Conservation (phyloP, 140 eudicot species). For the Stevia rebaudiana region DNA sequence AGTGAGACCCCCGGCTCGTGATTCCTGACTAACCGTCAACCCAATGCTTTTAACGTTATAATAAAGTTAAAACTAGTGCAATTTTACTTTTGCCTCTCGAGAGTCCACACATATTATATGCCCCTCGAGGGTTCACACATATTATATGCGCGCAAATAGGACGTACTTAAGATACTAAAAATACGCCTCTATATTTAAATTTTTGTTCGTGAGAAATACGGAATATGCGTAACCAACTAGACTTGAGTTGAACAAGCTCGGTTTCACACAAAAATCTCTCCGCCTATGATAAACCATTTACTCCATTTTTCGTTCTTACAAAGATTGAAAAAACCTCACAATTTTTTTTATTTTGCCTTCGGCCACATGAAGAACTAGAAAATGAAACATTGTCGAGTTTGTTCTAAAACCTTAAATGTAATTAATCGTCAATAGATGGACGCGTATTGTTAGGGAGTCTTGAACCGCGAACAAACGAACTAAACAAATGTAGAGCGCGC, state of each 20-base stretch:
- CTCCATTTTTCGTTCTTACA: constrained; percentile 13
- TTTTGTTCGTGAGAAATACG: too few relatives aligned
- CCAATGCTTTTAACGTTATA: too few relatives aligned
- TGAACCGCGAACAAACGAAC: constrained; percentile 63
- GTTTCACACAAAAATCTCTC: neutral
- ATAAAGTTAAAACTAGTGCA: too few relatives aligned
- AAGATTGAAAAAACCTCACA: constrained; percentile 6
- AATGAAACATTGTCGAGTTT: neutral
- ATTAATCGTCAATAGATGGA: constrained; percentile 45
- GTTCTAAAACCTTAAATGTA: constrained; percentile 4
- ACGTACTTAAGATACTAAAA: too few relatives aligned
- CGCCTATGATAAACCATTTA: neutral
- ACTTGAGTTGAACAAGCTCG: neutral
- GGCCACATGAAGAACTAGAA: constrained; percentile 18
- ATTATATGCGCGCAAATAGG: too few relatives aligned
- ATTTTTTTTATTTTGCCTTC: constrained; percentile 18
- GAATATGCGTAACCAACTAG: neutral
- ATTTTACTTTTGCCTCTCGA: too few relatives aligned
- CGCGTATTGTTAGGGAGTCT: constrained; percentile 76
- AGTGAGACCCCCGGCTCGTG: too few relatives aligned
- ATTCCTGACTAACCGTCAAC: too few relatives aligned
- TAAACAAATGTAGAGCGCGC: constrained; percentile 84
- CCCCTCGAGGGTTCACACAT: too few relatives aligned
- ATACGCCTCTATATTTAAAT: too few relatives aligned
- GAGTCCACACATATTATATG: too few relatives aligned